Evolutionary conservation across 2,329 filamentous ascomycete genomes (phyloP).

Genomic region (Cladosporium phlei): DNA sequence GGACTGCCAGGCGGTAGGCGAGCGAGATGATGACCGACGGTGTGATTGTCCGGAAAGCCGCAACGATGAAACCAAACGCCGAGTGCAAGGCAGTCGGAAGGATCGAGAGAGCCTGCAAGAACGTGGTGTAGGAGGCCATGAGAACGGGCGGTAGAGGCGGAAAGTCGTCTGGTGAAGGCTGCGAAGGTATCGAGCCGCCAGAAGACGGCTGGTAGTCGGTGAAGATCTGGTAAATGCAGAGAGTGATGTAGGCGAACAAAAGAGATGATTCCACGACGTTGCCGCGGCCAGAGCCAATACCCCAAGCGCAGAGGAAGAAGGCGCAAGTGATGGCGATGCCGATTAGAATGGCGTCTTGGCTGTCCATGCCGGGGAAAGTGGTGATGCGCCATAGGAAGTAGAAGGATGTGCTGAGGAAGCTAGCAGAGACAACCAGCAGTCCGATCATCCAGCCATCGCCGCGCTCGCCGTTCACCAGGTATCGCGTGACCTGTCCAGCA

Average conservation of each 20-base stretch:
- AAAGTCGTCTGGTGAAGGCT: constrained; percentile 71
- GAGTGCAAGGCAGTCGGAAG: constrained; percentile 81
- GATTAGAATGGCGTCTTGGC: constrained; percentile 86
- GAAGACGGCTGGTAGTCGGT: constrained; percentile 87
- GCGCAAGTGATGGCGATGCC: constrained; percentile 89
- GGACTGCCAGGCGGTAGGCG: constrained; percentile 86
- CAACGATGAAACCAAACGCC: constrained; percentile 78
- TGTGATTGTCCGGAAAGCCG: constrained; percentile 91
- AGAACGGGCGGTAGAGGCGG: constrained; percentile 95
- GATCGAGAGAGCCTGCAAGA: constrained; percentile 76
- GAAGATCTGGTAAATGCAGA: constrained; percentile 98
- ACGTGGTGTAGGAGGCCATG: constrained; percentile 94
- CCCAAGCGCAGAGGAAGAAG: constrained; percentile 87
- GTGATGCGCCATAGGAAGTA: constrained; percentile 97
- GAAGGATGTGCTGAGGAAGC: constrained; percentile 84
- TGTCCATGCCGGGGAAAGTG: constrained; percentile 87
- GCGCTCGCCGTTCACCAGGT: constrained; percentile 83
- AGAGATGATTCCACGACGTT: constrained; percentile 94
- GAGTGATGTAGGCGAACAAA: constrained; percentile 93
- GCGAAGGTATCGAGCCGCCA: constrained; percentile 50
- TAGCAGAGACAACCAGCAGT: constrained; percentile 80
- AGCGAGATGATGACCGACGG: constrained; percentile 94
- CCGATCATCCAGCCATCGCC: constrained; percentile 97
- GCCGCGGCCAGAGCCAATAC: constrained; percentile 86
- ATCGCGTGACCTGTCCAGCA: constrained; percentile 86